Percentiles rank a stretch among this genome's conserved stretches.
Conservation (phyloP, 495 filamentous ascomycete genomes). For the Tuber borchii region DNA sequence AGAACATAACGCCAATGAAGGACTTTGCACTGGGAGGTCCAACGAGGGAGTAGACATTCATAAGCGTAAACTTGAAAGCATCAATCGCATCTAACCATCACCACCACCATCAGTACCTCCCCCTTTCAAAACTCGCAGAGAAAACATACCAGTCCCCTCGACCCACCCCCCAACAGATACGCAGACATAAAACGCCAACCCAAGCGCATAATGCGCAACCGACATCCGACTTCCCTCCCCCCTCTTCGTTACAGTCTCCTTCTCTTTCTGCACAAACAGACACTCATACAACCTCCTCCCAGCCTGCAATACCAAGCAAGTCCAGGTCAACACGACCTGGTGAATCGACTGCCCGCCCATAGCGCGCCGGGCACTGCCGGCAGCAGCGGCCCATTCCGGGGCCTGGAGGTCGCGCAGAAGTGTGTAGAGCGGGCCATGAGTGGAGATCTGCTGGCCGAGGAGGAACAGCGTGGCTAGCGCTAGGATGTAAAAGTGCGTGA, state of each 20-base stretch:
- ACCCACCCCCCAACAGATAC: slow-evolving; percentile 75
- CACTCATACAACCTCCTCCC: slow-evolving; percentile 69
- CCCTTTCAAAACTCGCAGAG: neutral
- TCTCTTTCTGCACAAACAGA: slow-evolving; percentile 53
- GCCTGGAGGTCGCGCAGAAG: slow-evolving; percentile 44
- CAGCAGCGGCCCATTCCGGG: slow-evolving; percentile 7
- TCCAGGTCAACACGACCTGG: slow-evolving; percentile 63
- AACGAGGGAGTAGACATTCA: slow-evolving; percentile 25
- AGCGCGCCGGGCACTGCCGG: slow-evolving; percentile 28
- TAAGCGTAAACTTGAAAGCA: slow-evolving; percentile 33
- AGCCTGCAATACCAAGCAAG: slow-evolving; percentile 67
- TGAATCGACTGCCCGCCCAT: slow-evolving; percentile 51
- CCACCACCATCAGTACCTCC: slow-evolving; percentile 22
- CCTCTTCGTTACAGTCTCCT: slow-evolving; percentile 32
- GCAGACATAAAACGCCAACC: slow-evolving; percentile 67
- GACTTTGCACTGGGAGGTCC: slow-evolving; percentile 53
- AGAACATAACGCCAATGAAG: slow-evolving; percentile 56
- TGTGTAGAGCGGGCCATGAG: slow-evolving; percentile 50
- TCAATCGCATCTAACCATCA: slow-evolving; percentile 31
- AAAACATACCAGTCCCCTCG: slow-evolving; percentile 64
- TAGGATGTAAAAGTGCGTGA: slow-evolving; percentile 75
- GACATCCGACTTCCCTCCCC: slow-evolving; percentile 63
- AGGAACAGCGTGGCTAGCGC: slow-evolving; percentile 66
- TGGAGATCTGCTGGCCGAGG: slow-evolving; percentile 65
- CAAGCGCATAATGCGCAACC: slow-evolving; percentile 72